phyloP scores from a whole-genome alignment of 179 eudicot species.

The Pouteria campechiana region DNA sequence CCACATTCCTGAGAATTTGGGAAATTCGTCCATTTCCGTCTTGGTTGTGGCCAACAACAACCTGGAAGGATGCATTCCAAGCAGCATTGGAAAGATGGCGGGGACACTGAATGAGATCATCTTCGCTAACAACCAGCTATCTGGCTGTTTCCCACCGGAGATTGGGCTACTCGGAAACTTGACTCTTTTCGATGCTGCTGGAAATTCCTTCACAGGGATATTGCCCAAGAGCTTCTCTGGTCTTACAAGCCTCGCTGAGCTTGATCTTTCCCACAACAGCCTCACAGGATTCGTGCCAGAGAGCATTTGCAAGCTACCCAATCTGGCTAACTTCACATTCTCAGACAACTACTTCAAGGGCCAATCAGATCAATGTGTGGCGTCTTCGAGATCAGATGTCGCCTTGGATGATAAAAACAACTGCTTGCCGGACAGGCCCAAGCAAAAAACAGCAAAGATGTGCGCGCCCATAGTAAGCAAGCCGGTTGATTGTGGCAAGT shows the following conservation, averaged over 20 bases:
- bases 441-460: slow-evolving; percentile 33
- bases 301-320: slow-evolving; percentile 35
- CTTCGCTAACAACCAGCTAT: slow-evolving; percentile 33
- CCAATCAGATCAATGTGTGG: slow-evolving; percentile 18
- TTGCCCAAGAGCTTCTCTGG: slow-evolving; percentile 30
- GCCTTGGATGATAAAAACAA: slow-evolving; percentile 19
- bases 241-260: slow-evolving; percentile 16
- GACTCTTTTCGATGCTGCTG: slow-evolving; percentile 29
- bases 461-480: slow-evolving; percentile 8
- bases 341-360: slow-evolving; percentile 36
- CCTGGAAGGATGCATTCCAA: slow-evolving; percentile 66
- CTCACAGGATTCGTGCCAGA: slow-evolving; percentile 40
- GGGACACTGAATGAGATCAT: slow-evolving; percentile 34
- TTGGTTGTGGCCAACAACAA: slow-evolving; percentile 61
- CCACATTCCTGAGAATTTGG: slow-evolving; percentile 48
- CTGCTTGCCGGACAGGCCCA: slow-evolving; percentile 31
- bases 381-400: slow-evolving; percentile 6
- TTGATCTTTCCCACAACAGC: slow-evolving; percentile 35
- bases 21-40: slow-evolving; percentile 51
- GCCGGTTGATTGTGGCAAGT: slow-evolving; percentile 36
- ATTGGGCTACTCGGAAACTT: slow-evolving; percentile 26
- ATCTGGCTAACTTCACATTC: slow-evolving; percentile 19
- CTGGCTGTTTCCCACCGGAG: slow-evolving; percentile 60
- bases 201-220: slow-evolving; percentile 38
- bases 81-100: slow-evolving; percentile 43